Base-by-base conservation (phyloP, 495 filamentous ascomycete genomes). In the Neurospora intermedia region DNA sequence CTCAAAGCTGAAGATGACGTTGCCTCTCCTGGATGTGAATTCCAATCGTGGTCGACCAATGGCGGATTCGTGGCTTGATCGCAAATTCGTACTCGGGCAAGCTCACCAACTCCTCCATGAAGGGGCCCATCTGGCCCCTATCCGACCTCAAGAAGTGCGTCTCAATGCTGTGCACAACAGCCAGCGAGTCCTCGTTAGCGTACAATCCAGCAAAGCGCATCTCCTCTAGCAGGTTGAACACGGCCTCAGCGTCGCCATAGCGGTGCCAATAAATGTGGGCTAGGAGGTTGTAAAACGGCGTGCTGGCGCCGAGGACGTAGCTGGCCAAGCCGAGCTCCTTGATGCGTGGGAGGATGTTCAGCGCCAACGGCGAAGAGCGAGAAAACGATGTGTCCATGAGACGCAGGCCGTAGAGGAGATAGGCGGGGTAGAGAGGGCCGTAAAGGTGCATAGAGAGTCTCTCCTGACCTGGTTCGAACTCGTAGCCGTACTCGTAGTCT, bases 121-220 rank as follows among this genome's bases (percentile, higher is more conserved):
- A 84, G 4, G 78, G 77, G 18, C 80, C 78, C 16, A 48, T 35
- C 18, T 70, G n/a, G n/a, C 54, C 74, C 77, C 16, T n/a, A 31
- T 6, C 39, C 71, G 69, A 74, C 35, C 10, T 39, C 8, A 82
- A n/a, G 2, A 69, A 72, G 2, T 43, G 4, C 15, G 54, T 66
- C 16, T 78, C 69, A 8, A 84, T 81, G 13, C 74, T 74, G 6
- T 76, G 15, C 6, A 94, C 75, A 16, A 94, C 74, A 0, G 75
- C 75, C 15, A 84, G 77, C 2, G 91, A 92, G n/a, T 83, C 83
- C 0, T 74, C 74, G 74, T 93, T 86, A 42, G 87, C 86, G 23
- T 88, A 87, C 35, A 95, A 79, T 9, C 92, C 93, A 2, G 84
- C 87, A 10, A 86, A 80, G 46, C 92, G 89, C 94, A 97, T 97